A percentile compares a stretch with the other conserved stretches of the same genome.
Evolutionary conservation across 2,329 filamentous ascomycete genomes (phyloP).

Genomic region (Hypoxylon sp.): DNA sequence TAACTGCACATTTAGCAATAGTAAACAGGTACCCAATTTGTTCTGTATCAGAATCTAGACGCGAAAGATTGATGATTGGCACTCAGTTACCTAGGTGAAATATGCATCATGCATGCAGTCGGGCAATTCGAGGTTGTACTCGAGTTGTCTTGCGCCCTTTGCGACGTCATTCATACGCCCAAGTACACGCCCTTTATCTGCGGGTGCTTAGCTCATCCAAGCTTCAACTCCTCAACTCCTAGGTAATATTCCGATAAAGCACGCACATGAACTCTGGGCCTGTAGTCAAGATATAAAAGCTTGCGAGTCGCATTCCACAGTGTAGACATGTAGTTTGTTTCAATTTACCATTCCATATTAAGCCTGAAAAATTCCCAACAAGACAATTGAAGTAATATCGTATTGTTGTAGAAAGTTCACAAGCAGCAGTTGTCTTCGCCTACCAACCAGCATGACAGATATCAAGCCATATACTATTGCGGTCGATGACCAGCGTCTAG

Average conservation of each 20-base stretch:
- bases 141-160: constrained; percentile 34
- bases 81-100: constrained; percentile 14
- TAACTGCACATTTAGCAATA: background rate
- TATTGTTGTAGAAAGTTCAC: background rate
- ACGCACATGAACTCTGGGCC: background rate
- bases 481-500: constrained; percentile 50
- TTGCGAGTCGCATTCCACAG: background rate
- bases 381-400: background rate
- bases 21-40: background rate
- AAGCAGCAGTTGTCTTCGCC: background rate
- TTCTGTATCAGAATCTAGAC: background rate
- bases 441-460: constrained; percentile 46
- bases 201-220: constrained; percentile 17
- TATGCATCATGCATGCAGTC: constrained; percentile 34
- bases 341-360: background rate
- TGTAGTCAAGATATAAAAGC: constrained; percentile 4
- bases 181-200: constrained; percentile 15
- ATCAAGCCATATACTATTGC: constrained; percentile 53
- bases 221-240: background rate
- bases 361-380: background rate
- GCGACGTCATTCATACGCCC: constrained; percentile 32
- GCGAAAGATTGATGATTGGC: background rate
- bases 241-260: background rate
- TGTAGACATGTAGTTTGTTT: background rate
- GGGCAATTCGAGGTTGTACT: constrained; percentile 25